Evolutionary conservation across 208 protist species (phyloP).

Genomic region (Naegleria fowleri): DNA sequence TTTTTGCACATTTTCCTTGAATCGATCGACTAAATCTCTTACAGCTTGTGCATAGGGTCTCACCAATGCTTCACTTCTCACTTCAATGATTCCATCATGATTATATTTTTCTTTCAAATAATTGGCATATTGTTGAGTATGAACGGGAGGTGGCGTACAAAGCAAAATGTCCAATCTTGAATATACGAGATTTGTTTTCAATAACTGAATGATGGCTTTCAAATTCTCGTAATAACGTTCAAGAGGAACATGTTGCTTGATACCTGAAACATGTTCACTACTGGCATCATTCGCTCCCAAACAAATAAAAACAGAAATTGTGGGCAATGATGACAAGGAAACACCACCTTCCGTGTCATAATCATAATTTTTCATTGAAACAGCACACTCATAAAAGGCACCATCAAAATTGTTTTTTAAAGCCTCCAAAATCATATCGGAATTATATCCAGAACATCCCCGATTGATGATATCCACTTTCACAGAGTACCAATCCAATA

Average conservation of each 20-base stretch:
- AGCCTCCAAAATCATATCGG: not conserved
- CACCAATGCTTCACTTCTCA: not conserved
- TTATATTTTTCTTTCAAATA: not conserved
- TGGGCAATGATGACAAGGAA: not conserved
- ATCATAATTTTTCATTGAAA: no score
- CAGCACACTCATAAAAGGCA: not conserved
- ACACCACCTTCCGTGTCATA: no score
- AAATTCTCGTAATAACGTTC: not conserved
- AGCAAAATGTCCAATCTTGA: not conserved
- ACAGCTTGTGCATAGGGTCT: not conserved
- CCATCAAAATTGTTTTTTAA: not conserved
- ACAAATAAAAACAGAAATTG: not conserved
- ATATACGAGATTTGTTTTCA: not conserved
- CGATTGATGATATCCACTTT: constrained; percentile 6
- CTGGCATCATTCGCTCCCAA: not conserved
- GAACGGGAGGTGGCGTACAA: not conserved
- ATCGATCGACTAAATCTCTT: not conserved
- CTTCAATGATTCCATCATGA: not conserved
- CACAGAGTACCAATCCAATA: not conserved
- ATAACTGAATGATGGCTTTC: not conserved
- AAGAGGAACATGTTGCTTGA: not conserved
- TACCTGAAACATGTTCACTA: not conserved
- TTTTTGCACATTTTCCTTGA: no score
- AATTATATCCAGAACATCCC: not conserved
- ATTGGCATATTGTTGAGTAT: not conserved